Base-by-base conservation (phyloP, 306 rosid species). In the Lathyrus aphaca region DNA sequence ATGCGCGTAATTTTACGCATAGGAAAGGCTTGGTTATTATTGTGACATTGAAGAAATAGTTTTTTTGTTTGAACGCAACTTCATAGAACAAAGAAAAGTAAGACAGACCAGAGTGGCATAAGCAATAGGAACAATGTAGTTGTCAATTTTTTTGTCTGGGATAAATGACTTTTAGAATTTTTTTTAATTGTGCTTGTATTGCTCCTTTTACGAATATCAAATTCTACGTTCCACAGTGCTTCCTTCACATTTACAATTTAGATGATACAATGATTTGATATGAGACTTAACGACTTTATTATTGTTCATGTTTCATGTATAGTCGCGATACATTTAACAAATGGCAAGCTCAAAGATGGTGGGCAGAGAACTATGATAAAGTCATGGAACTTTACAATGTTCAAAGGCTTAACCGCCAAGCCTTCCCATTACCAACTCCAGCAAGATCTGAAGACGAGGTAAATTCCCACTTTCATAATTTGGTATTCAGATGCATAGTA, bases 331-430 rank as follows among this genome's bases (percentile, higher is more conserved):
- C 74, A 53, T 85, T 81, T 73, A 85, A 85, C 80, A 85, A 82
- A 82, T 81, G 84, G 89, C 89, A 81, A 73, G 89, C 89, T 48
- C 89, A 85, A 70, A 81, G 84, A 63, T 85, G 89, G 89, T 85
- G 89, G 89, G 76, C 80, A 12, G 89, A 85, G 74, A 82, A 79
- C 76, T 82, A 81, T 74, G 89, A 85, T 25, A 82, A 68, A 78
- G 86, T 85, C 58, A 85, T 81, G 89, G 86, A 85, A 73, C 84
- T 85, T 56, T 85, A 82, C 84, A 85, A 85, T 44, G 86, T 85
- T 43, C 86, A 85, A 75, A 73, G 83, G 77, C 54, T 84, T 29
- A 75, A 76, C 48, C 86, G 80, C 42, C 86, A 82, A 61, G 89
- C 89, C 53, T 73, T 79, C 39, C 89, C 89, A 1, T 86, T 81